Conservation (phyloP, 306 rosid species). For the Prunus campanulata region DNA sequence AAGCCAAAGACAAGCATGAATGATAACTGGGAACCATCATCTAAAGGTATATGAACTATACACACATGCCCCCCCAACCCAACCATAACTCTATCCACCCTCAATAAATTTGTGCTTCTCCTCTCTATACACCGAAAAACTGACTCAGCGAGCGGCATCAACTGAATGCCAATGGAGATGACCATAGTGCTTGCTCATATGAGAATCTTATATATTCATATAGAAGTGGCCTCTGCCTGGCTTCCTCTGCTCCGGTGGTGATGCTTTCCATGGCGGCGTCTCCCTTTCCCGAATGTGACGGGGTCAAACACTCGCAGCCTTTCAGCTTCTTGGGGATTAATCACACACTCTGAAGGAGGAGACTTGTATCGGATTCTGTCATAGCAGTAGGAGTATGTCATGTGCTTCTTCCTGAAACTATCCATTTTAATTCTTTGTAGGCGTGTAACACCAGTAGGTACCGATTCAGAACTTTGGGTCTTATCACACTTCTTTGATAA, state of each 20-base stretch:
- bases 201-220: constrained; percentile 27
- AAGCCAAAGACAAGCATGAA: constrained; percentile 40
- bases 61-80: constrained; percentile 40
- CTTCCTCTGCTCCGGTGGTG: constrained; percentile 43
- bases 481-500: constrained; percentile 51
- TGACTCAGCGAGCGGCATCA: constrained; percentile 40
- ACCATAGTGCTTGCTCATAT: constrained; percentile 14
- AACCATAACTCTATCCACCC: constrained; percentile 47
- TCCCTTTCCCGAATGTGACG: constrained; percentile 66
- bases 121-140: constrained; percentile 37
- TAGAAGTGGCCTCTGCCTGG: constrained; percentile 32
- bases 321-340: constrained; percentile 60
- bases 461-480: constrained; percentile 28
- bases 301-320: constrained; percentile 71
- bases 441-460: constrained; percentile 49
- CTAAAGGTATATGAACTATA: constrained; percentile 59
- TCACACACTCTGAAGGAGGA: constrained; percentile 77
- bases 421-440: constrained; percentile 59
- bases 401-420: constrained; percentile 65
- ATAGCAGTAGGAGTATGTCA: constrained; percentile 94
- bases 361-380: constrained; percentile 61
- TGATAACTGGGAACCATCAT: constrained; percentile 32
- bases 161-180: constrained; percentile 21
- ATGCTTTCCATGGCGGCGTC: constrained; percentile 54
- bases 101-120: constrained; percentile 37